Percentiles rank a stretch among this genome's conserved stretches.
phyloP scores from a whole-genome alignment of 2,329 filamentous ascomycete genomes.

The Plectosphaerella cucumerina region DNA sequence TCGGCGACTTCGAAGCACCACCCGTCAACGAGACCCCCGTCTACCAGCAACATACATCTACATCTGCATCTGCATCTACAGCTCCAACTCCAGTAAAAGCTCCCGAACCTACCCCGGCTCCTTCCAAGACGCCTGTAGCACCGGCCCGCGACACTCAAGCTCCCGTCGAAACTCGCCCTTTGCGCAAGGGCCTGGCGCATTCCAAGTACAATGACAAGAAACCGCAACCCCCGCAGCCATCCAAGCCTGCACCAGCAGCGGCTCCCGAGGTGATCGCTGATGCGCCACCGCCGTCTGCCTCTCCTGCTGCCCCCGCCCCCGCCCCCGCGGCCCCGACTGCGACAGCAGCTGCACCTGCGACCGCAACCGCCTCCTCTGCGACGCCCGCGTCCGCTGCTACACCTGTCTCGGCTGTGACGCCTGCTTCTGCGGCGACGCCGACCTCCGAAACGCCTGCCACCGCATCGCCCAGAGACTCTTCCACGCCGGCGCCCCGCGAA shows the following conservation, averaged over 20 bases:
- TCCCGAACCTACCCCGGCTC: conserved; percentile 7
- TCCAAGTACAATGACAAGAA: conserved; percentile 3
- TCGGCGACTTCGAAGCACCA: background rate
- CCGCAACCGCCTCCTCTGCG: background rate
- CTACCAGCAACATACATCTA: conserved; percentile 15
- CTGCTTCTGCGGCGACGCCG: too few species aligned
- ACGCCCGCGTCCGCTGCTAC: background rate
- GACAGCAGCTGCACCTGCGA: background rate
- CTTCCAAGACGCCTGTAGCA: conserved; percentile 15
- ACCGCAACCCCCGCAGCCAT: conserved; percentile 1
- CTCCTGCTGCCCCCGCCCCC: too few species aligned
- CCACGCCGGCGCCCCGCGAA: background rate
- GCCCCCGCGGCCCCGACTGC: conserved; percentile 1
- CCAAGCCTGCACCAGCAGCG: background rate
- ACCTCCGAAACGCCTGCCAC: too few species aligned
- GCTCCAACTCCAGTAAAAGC: conserved; percentile 8
- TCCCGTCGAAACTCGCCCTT: conserved; percentile 8
- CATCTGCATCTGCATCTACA: too few species aligned
- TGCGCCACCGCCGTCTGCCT: too few species aligned
- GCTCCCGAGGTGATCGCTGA: too few species aligned
- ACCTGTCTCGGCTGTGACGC: too few species aligned
- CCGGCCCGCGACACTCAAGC: conserved; percentile 9
- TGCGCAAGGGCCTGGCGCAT: conserved; percentile 8
- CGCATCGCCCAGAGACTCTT: background rate
- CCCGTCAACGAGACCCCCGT: conserved; percentile 31